phyloP scores from a whole-genome alignment of 2,329 filamentous ascomycete genomes.

The Cladosporium velox region DNA sequence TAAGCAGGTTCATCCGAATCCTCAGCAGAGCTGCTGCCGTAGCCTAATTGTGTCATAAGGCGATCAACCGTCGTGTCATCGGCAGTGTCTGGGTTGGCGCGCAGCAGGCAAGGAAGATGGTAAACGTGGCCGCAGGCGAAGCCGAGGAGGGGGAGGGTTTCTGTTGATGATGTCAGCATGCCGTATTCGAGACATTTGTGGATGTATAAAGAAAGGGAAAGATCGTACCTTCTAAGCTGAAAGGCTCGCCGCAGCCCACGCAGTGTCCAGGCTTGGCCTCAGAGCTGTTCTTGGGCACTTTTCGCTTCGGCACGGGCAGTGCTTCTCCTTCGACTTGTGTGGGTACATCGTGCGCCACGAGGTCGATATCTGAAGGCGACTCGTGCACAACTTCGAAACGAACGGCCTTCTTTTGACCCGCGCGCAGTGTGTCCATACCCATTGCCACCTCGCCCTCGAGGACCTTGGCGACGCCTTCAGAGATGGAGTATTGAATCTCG shows the following conservation, averaged over 20 bases:
- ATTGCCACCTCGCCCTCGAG: slow-evolving; percentile 82
- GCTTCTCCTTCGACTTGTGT: slow-evolving; percentile 31
- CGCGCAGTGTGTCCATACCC: slow-evolving; percentile 78
- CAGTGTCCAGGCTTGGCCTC: slow-evolving; percentile 41
- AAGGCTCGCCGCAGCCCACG: slow-evolving; percentile 41
- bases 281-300: slow-evolving; percentile 27
- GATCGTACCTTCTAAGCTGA: slow-evolving; percentile 41
- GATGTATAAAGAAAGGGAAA: background rate
- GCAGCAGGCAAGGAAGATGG: slow-evolving; percentile 72
- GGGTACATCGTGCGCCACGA: slow-evolving; percentile 36
- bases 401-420: slow-evolving; percentile 79
- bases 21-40: slow-evolving; percentile 38
- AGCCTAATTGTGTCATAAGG: slow-evolving; percentile 44
- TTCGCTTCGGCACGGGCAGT: slow-evolving; percentile 28
- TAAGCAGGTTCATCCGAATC: slow-evolving; percentile 43
- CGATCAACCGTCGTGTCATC: slow-evolving; percentile 25
- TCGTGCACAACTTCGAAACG: slow-evolving; percentile 73
- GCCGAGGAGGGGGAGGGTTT: slow-evolving; percentile 72
- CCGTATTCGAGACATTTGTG: background rate
- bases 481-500: slow-evolving; percentile 92
- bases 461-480: slow-evolving; percentile 82
- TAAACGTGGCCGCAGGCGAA: slow-evolving; percentile 83
- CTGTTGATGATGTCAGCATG: slow-evolving; percentile 36
- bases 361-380: slow-evolving; percentile 33
- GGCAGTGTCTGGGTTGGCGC: slow-evolving; percentile 42